Base-by-base conservation (phyloP, 179 eudicot species). In the Carnegiea gigantea region DNA sequence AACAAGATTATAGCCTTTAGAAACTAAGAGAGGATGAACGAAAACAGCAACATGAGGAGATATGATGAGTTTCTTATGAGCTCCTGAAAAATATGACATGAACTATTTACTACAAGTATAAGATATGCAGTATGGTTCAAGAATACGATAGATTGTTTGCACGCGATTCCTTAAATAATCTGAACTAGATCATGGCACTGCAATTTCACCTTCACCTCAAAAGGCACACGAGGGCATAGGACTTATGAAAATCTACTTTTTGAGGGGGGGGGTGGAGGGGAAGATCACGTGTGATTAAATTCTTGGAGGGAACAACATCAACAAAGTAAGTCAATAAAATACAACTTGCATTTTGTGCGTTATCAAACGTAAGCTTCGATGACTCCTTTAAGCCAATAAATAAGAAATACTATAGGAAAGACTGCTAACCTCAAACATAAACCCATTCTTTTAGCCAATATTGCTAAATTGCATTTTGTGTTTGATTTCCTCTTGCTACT, bases 11-110 rank as follows among this genome's bases (percentile, higher is more conserved):
- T 72, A 72, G 94, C 99, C 99, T 93, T 81, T 91, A 85, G 88
- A 96, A 96, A 82, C 79, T 93, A 82, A 96, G 97, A 94, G 98
- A 70, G 98, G 99, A 82, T 96, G 99, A 80, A 97, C 97, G 67
- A 96, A 96, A 81, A 96, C 96, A 44, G 99, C 98, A 81, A 94
- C 94, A 51, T 98, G 98, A 44, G 98, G 99, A 38, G 97, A 94
- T 80, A 93, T 83, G 78, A 96, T 92, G 28, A 94, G 95, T 86
- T 89, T 91, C 83, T 96, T 96, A 83, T 96, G 89, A 81, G 91
- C 93, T 83, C 93, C 98, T 95, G 89, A 15, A 87, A 83, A 79
- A 43, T 59, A 77, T 73, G 54, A 75, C 54, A 48, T 3, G 48
- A 17, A 74, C 78, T 51, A 82, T 67, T 73, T 26, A 57, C 65